Conservation (phyloP, 2,329 filamentous ascomycete species). For the Monilinia vaccinii-corymbosi region DNA sequence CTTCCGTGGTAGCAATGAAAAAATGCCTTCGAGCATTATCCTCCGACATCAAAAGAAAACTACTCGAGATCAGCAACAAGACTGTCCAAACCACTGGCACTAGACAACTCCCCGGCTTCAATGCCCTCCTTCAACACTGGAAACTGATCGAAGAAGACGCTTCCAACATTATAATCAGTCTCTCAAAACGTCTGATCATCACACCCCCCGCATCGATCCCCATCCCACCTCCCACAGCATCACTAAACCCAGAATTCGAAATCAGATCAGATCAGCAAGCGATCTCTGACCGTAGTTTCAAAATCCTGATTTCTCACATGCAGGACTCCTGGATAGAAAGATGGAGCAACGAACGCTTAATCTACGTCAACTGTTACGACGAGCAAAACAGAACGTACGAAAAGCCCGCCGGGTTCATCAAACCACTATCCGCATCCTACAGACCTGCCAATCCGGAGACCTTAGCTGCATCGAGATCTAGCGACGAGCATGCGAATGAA, state of each 20-base stretch:
- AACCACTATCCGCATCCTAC: neutral
- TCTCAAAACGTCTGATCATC: constrained; percentile 4
- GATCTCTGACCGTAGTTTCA: neutral
- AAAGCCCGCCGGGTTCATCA: constrained; percentile 1
- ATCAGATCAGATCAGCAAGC: neutral
- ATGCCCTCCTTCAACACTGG: neutral
- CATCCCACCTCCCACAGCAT: neutral
- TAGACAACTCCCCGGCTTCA: neutral
- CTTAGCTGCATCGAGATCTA: neutral
- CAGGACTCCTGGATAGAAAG: constrained; percentile 2
- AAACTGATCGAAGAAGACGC: neutral
- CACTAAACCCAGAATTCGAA: neutral
- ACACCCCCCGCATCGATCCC: neutral
- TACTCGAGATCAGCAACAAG: neutral
- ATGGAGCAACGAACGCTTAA: neutral
- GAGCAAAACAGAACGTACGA: neutral
- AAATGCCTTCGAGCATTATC: constrained; percentile 2
- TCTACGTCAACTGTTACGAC: constrained; percentile 5
- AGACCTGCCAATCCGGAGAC: neutral
- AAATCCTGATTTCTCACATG: neutral
- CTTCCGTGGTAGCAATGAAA: neutral
- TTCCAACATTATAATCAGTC: neutral
- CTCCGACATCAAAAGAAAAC: constrained; percentile 1
- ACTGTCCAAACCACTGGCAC: neutral
- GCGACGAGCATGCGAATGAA: neutral